These are phyloP conservation scores for Neofusicoccum parvum DNA, from an alignment of 2,329 filamentous ascomycete genomes.

Conservation along the genomic window DNA sequence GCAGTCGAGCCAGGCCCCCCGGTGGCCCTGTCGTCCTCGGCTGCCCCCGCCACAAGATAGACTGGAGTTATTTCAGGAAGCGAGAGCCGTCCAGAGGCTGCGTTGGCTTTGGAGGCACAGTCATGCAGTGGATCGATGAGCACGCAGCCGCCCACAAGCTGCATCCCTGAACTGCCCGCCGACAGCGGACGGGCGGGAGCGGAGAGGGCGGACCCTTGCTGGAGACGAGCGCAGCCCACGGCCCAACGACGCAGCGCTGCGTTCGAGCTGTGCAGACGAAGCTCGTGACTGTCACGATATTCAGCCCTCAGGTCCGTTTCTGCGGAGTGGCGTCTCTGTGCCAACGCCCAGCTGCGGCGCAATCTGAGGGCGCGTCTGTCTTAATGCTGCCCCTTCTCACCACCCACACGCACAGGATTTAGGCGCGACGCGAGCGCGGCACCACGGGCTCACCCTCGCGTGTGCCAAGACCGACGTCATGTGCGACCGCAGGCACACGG, in stretches of 20 bases:
- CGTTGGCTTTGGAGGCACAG: background rate
- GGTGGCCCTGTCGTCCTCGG: conserved; percentile 5
- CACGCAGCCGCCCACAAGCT: conserved; percentile 2
- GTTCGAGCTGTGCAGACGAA: background rate
- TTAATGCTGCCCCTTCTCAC: background rate
- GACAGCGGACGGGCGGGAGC: conserved; percentile 16
- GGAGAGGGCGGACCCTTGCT: conserved; percentile 2
- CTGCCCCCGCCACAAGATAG: background rate
- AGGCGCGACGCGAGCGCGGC: background rate
- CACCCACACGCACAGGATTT: background rate
- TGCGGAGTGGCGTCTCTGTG: background rate
- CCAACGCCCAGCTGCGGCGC: background rate
- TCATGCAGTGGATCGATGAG: background rate
- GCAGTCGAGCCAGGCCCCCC: background rate
- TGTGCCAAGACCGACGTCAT: conserved; percentile 13
- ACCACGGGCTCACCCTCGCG: background rate
- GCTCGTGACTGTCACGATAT: background rate
- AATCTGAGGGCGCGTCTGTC: background rate
- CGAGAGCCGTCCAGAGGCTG: background rate
- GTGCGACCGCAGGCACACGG: background rate
- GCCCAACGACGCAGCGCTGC: background rate
- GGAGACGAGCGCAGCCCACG: conserved; percentile 2
- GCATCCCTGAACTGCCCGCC: conserved; percentile 13
- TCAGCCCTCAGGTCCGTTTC: background rate
- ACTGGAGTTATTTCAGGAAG: conserved; percentile 6